Conservation (phyloP, 257 asterid species). For the Fraxinus anomala region DNA sequence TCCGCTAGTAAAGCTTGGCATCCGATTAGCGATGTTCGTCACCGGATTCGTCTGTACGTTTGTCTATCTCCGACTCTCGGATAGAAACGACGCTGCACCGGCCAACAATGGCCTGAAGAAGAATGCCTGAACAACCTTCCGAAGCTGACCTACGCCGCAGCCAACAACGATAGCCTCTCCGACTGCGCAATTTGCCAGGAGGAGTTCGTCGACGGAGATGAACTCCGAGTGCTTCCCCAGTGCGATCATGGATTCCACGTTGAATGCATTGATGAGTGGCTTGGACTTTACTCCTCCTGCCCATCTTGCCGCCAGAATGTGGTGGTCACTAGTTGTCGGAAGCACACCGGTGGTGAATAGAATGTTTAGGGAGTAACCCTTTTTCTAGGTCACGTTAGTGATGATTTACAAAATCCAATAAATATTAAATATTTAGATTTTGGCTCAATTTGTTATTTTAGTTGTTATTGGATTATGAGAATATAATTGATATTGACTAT, state of each 20-base stretch:
- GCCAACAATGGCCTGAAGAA: conserved; percentile 44
- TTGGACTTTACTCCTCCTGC: conserved; percentile 50
- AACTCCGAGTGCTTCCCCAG: conserved; percentile 46
- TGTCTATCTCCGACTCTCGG: no score
- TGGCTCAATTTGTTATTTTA: no score
- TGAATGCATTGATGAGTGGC: conserved; percentile 48
- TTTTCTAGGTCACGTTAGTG: no score
- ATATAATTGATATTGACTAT: no score
- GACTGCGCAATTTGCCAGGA: conserved; percentile 47
- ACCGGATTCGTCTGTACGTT: no score
- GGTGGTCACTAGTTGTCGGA: conserved; percentile 27
- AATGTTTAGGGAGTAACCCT: no score
- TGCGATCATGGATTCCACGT: conserved; percentile 50
- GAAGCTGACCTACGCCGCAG: conserved; percentile 28
- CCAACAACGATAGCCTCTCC: conserved; percentile 2
- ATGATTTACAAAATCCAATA: no score
- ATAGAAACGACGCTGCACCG: neutral
- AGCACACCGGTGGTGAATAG: conserved; percentile 34
- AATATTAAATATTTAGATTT: no score
- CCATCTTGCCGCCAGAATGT: conserved; percentile 47
- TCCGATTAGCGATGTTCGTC: no score
- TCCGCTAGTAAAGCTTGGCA: no score
- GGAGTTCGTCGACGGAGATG: conserved; percentile 43
- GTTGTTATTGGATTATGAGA: no score
- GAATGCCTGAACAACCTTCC: conserved; percentile 38